Evolutionary conservation across 2,329 filamentous ascomycete genomes (phyloP).

Genomic region (Talaromyces islandicus): DNA sequence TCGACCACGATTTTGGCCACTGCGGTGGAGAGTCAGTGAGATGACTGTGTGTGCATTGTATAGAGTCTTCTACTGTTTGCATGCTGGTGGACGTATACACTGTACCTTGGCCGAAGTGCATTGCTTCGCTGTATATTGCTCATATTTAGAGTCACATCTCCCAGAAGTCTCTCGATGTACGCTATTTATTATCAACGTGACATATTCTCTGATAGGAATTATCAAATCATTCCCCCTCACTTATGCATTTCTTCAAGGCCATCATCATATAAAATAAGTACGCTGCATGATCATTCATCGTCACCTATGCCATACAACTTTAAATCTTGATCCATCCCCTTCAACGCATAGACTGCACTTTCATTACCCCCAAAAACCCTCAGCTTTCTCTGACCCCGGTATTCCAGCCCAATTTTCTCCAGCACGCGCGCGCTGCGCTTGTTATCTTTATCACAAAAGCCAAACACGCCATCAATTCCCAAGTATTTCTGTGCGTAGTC

Average conservation of each 20-base stretch:
- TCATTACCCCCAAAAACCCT: constrained; percentile 13
- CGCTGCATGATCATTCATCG: neutral
- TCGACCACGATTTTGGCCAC: constrained; percentile 2
- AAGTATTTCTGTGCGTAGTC: constrained; percentile 13
- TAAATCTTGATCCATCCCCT: constrained; percentile 14
- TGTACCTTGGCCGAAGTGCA: neutral
- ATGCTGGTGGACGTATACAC: neutral
- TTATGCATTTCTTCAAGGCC: too few relatives aligned
- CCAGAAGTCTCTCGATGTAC: neutral
- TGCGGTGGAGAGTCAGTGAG: constrained; percentile 6
- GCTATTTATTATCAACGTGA: neutral
- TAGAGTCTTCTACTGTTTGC: neutral
- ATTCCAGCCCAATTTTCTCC: constrained; percentile 20
- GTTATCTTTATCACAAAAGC: constrained; percentile 16
- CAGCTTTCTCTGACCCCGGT: constrained; percentile 14
- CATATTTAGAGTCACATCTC: neutral
- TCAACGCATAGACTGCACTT: constrained; percentile 15
- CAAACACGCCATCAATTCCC: constrained; percentile 16
- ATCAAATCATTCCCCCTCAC: neutral
- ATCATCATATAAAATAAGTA: too few relatives aligned
- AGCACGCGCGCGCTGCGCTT: constrained; percentile 14
- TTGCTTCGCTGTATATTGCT: neutral
- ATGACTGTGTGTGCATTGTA: neutral
- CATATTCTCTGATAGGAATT: neutral
- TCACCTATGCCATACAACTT: constrained; percentile 12